These are phyloP conservation scores for Closterium sp. DNA, from an alignment of 139 green algal species.

Conservation along the genomic window DNA sequence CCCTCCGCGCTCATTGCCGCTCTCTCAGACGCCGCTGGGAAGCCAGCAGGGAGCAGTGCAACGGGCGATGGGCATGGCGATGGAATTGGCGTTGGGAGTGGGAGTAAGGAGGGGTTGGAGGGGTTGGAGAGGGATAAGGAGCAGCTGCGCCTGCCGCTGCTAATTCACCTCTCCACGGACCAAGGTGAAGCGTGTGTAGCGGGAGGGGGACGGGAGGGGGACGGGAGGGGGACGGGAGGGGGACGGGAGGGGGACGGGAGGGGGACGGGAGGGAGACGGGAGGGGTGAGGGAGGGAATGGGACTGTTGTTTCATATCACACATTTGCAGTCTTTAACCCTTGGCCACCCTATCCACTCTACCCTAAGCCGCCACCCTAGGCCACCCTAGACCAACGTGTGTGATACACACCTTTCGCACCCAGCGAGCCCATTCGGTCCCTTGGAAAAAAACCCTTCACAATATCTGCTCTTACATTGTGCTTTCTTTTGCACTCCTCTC, in stretches of 20 bases:
- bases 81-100: not conserved
- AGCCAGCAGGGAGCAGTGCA: not conserved
- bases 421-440: too few relatives aligned
- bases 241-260: not conserved
- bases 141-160: conserved; percentile 55
- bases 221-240: not conserved
- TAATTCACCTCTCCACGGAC: conserved; percentile 80
- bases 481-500: too few relatives aligned
- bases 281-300: not conserved
- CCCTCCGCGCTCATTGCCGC: conserved; percentile 58
- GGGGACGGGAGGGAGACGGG: not conserved
- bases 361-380: too few relatives aligned
- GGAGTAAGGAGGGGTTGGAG: not conserved
- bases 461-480: too few relatives aligned
- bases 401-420: too few relatives aligned
- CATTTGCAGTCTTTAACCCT: too few relatives aligned
- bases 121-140: not conserved
- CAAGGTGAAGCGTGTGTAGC: conserved; percentile 53
- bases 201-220: too few relatives aligned
- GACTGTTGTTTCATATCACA: too few relatives aligned
- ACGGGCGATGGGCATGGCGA: not conserved
- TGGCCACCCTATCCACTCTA: too few relatives aligned
- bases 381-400: too few relatives aligned
- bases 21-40: not conserved
- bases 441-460: too few relatives aligned